phyloP scores from a whole-genome alignment of 345 rosid species.

The Balakata baccata region DNA sequence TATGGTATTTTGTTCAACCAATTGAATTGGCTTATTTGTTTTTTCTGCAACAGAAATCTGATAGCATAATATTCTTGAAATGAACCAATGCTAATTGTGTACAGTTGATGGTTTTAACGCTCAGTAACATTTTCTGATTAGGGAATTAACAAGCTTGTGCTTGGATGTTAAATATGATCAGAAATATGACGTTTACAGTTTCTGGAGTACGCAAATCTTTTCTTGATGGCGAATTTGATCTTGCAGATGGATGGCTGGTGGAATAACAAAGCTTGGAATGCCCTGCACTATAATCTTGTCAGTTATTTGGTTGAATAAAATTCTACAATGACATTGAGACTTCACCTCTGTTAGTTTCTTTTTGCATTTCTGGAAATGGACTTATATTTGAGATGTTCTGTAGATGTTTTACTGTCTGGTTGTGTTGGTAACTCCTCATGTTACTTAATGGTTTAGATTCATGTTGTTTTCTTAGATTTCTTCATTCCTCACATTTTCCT shows the following conservation, averaged over 20 bases:
- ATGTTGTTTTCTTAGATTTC: no score
- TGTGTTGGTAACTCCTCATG: no score
- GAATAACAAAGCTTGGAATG: neutral
- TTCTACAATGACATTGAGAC: neutral
- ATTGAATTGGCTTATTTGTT: no score
- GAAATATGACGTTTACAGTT: neutral
- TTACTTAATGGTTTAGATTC: no score
- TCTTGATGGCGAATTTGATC: neutral
- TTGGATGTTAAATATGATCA: neutral
- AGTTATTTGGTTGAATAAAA: constrained; percentile 7
- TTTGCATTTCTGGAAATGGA: neutral
- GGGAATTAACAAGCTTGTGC: neutral
- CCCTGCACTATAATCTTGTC: neutral
- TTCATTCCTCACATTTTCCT: no score
- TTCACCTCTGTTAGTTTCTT: neutral
- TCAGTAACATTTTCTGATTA: neutral
- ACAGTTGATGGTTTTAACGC: no score
- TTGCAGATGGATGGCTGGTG: constrained; percentile 5
- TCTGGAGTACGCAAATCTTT: neutral
- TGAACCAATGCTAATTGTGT: neutral
- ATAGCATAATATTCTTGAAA: neutral
- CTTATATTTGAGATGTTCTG: constrained; percentile 1
- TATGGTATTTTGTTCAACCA: neutral
- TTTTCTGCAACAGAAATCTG: neutral
- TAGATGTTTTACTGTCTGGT: neutral